Base-by-base conservation (phyloP, 352 stramenopile species). In the Thraustochytrium striatum region DNA sequence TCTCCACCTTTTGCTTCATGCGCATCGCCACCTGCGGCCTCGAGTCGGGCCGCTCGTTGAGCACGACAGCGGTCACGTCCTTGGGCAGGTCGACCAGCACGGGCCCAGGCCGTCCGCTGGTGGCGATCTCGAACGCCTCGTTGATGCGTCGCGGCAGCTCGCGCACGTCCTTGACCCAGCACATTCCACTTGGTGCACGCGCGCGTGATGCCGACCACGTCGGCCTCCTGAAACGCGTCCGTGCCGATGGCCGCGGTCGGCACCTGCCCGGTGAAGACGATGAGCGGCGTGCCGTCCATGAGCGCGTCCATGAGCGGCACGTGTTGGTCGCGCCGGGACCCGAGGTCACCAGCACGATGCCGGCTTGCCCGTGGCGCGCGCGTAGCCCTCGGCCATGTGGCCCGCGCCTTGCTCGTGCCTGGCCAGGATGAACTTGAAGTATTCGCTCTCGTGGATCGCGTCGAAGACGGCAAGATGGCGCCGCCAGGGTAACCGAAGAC, bases 161-260 rank as follows among this genome's bases (percentile, higher is more conserved):
- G 55, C 95, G 94, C 30, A 97, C 91, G 84, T 91, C 91, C 69
- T 94, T 95, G 83, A 98, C 95, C n/a, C 83, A 97, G 92, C 81
- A 97, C 93, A 81, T 95, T 97, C 92, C 92, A 97, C 89, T 98
- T 98, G 78, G 93, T 97, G 82, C 91, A 96, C 32, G 92, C 92
- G 25, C 87, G 89, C 44, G 90, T 95, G 79, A 95, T 84, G 1
- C 78, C 80, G 28, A 83, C 58, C 82, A 83, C 82, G 72, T 84
- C 78, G 19, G 89, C 89, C 69, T 95, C 91, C 73, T 95, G 91
- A 84, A 95, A 95, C 33, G 90, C 90, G 82, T 95, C 91, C 39
- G 81, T 84, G 21, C 91, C 91, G 28, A 94, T 87, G 80, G 93
- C 89, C 16, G 87, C 85, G 1, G 88, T 93, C 0, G 89, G 88